A percentile compares a stretch with the other conserved stretches of the same genome.
These are phyloP conservation scores for Nannizziopsis barbatae DNA, from an alignment of 2,329 filamentous ascomycete genomes.

Conservation along the genomic window DNA sequence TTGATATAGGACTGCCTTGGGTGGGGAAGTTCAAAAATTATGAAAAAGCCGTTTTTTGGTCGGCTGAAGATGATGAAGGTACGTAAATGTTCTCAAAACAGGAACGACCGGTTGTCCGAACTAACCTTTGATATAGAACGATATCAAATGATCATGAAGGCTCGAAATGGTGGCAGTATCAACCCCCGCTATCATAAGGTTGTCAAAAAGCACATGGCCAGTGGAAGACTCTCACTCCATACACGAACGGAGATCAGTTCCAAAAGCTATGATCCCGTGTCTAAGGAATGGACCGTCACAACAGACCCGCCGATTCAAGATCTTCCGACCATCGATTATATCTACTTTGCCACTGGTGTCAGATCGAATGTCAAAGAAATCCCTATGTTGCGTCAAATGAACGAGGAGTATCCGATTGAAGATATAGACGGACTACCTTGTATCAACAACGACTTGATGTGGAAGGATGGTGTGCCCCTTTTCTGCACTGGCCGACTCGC, in stretches of 20 bases:
- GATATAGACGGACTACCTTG: conserved; percentile 58
- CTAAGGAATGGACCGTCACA: conserved; percentile 42
- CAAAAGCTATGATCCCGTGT: conserved; percentile 40
- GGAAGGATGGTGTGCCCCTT: conserved; percentile 59
- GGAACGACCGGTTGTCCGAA: neutral
- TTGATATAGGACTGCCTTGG: conserved; percentile 67
- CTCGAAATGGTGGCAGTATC: conserved; percentile 65
- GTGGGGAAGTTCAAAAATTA: conserved; percentile 73
- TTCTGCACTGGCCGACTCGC: conserved; percentile 61
- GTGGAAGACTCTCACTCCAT: conserved; percentile 45
- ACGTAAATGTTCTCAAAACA: conserved; percentile 8
- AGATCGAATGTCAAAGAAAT: conserved; percentile 51
- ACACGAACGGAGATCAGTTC: conserved; percentile 47
- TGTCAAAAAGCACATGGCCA: conserved; percentile 49
- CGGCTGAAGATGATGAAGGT: conserved; percentile 56
- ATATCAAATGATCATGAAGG: conserved; percentile 52
- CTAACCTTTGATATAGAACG: conserved; percentile 40
- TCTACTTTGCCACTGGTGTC: conserved; percentile 67
- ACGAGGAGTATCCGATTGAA: conserved; percentile 49
- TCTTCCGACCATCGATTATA: conserved; percentile 49
- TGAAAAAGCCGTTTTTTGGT: conserved; percentile 67
- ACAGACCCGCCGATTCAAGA: conserved; percentile 44
- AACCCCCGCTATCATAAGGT: conserved; percentile 57
- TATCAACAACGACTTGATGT: conserved; percentile 65
- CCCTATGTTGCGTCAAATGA: conserved; percentile 51